Base-by-base conservation (phyloP, 2,329 filamentous ascomycete genomes). In the Penicillium psychrosexuale region DNA sequence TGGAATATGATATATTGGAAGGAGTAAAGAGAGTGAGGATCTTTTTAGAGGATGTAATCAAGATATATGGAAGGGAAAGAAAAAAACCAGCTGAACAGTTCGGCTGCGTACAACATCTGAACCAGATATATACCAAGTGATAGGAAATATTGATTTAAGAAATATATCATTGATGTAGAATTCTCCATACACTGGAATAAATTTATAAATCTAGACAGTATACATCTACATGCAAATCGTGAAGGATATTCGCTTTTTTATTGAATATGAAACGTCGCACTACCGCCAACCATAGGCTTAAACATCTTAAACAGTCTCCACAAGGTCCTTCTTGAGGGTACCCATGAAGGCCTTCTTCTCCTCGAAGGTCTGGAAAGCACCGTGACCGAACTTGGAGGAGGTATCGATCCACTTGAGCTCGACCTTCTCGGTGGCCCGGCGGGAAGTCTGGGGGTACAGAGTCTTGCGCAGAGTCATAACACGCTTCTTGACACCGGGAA, bases 381-480 rank as follows among this genome's bases (percentile, higher is more conserved):
- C 94, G 84, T 99, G 94, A 81, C 94, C 94, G 80, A 99, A 99
- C 86, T 99, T 96, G 83, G 92, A 97, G 62, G 92, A 97, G 72
- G 94, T 99, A 76, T 99, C 94, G 89, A 99, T 99, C 94, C 94
- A 99, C 84, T 99, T 99, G 84, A 99, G 90, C 76, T 93, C 90
- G 78, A 97, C 90, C 90, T 99, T 97, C 89, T 99, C 94, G 75
- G 96, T 85, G 54, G 94, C 90, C 79, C 88, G 91, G 77, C 94
- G 86, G 75, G 89, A 96, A 71, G 92, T 97, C 86, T 99, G 94
- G 62, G 83, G 84, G 86, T 94, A 97, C 86, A 99, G 94, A 69
- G 93, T 95, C 86, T 97, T 99, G 80, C 94, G 90, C 72, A 99
- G 89, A 69, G 94, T 99, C 84, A 97, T 90, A 77, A 99, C 87